Evolutionary conservation across 345 rosid genomes (phyloP).

Genomic region (Boechera stricta): DNA sequence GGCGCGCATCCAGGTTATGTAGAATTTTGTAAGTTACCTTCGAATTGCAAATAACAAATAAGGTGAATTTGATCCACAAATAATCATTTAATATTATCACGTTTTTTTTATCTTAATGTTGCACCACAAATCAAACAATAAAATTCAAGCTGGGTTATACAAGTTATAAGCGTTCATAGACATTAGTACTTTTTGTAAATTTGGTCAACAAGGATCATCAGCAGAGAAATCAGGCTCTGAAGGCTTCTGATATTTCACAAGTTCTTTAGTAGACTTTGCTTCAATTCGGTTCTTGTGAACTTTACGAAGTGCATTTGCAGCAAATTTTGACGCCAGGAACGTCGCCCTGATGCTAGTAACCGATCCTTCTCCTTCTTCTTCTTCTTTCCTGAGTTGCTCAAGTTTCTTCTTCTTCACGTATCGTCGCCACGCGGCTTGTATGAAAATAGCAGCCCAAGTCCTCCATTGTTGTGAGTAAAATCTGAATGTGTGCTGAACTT

Average conservation of each 20-base stretch:
- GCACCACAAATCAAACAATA: conserved; percentile 15
- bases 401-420: conserved; percentile 75
- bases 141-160: not conserved
- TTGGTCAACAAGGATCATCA: conserved; percentile 55
- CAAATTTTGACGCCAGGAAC: conserved; percentile 83
- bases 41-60: too few relatives aligned
- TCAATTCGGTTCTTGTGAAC: conserved; percentile 69
- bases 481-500: conserved; percentile 95
- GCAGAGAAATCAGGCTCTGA: conserved; percentile 95
- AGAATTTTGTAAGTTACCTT: too few relatives aligned
- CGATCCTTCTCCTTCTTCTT: conserved; percentile 63
- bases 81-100: not conserved
- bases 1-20: too few relatives aligned
- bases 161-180: conserved; percentile 1
- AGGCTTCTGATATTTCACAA: conserved; percentile 86
- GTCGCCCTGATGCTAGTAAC: conserved; percentile 84
- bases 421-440: conserved; percentile 97
- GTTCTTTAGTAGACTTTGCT: conserved; percentile 70
- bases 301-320: conserved; percentile 91
- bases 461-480: conserved; percentile 98
- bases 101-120: conserved; percentile 1
- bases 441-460: conserved; percentile 99
- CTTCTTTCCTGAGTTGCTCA: conserved; percentile 78
- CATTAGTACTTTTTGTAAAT: not conserved
- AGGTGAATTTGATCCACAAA: too few relatives aligned